Conservation (phyloP, 1,139 yeast genomes). For the Debaryomycetaceae sp. region DNA sequence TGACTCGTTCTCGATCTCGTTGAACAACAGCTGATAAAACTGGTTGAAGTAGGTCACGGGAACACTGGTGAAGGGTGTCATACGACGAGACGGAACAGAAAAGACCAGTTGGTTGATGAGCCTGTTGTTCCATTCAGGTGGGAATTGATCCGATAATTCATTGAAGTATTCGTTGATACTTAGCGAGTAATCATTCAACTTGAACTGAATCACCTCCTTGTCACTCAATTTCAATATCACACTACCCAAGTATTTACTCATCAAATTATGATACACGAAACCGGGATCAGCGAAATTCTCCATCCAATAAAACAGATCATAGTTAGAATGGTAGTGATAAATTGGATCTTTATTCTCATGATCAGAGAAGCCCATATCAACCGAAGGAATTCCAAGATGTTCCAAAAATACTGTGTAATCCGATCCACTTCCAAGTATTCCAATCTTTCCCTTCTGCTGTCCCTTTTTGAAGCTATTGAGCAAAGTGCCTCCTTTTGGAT, state of each 20-base stretch:
- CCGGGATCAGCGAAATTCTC: constrained; percentile 55
- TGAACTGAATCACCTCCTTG: constrained; percentile 37
- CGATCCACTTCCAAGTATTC: constrained; percentile 60
- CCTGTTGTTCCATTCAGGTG: constrained; percentile 30
- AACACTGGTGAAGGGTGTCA: neutral
- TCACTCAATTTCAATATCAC: constrained; percentile 46
- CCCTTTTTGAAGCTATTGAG: constrained; percentile 9
- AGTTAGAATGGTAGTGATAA: constrained; percentile 68
- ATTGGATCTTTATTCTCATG: constrained; percentile 37
- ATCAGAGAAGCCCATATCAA: constrained; percentile 49
- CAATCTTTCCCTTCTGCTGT: constrained; percentile 17
- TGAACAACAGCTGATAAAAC: neutral
- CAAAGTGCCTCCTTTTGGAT: constrained; percentile 13
- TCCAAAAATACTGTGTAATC: constrained; percentile 68
- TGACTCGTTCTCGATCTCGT: neutral
- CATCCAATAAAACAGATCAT: constrained; percentile 70
- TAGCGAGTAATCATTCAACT: constrained; percentile 39
- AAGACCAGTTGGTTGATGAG: neutral
- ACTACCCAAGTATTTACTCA: constrained; percentile 51
- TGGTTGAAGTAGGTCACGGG: neutral
- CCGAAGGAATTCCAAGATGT: constrained; percentile 62
- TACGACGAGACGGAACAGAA: neutral
- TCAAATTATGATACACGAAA: constrained; percentile 50
- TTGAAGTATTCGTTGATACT: constrained; percentile 12
- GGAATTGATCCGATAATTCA: constrained; percentile 26